A percentile compares a stretch with the other conserved stretches of the same genome.
phyloP scores from a whole-genome alignment of 2,329 filamentous ascomycete genomes.

The Diaporthe sp. region DNA sequence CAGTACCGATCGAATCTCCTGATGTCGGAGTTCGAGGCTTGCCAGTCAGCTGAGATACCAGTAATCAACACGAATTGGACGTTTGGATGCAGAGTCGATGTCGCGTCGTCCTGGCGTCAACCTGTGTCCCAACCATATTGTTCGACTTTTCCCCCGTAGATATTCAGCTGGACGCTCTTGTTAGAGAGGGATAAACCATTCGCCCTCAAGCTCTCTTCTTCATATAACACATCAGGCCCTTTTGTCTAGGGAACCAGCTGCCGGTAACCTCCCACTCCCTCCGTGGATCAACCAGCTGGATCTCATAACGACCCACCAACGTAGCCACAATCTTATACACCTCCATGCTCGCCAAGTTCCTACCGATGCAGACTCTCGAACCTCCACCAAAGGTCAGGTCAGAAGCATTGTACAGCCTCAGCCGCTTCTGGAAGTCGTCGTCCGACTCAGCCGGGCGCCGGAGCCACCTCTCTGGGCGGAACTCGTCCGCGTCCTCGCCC shows the following conservation, averaged over 20 bases:
- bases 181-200: neutral
- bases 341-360: conserved; percentile 22
- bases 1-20: too few relatives aligned
- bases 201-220: neutral
- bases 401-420: conserved; percentile 9
- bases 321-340: conserved; percentile 23
- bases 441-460: too few relatives aligned
- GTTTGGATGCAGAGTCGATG: too few relatives aligned
- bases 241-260: neutral
- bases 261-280: conserved; percentile 33
- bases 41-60: too few relatives aligned
- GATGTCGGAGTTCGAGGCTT: too few relatives aligned
- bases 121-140: too few relatives aligned
- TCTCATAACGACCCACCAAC: conserved; percentile 20
- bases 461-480: conserved; percentile 30
- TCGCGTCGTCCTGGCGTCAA: neutral
- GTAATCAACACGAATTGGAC: too few relatives aligned
- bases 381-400: conserved; percentile 23
- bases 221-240: neutral
- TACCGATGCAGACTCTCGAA: conserved; percentile 27
- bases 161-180: neutral
- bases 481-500: conserved; percentile 27
- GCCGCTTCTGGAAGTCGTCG: neutral
- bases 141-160: neutral
- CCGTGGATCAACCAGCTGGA: conserved; percentile 14